A percentile compares a stretch with the other conserved stretches of the same genome.
Conservation (phyloP, 495 filamentous ascomycete species). For the Xylaria longipes region DNA sequence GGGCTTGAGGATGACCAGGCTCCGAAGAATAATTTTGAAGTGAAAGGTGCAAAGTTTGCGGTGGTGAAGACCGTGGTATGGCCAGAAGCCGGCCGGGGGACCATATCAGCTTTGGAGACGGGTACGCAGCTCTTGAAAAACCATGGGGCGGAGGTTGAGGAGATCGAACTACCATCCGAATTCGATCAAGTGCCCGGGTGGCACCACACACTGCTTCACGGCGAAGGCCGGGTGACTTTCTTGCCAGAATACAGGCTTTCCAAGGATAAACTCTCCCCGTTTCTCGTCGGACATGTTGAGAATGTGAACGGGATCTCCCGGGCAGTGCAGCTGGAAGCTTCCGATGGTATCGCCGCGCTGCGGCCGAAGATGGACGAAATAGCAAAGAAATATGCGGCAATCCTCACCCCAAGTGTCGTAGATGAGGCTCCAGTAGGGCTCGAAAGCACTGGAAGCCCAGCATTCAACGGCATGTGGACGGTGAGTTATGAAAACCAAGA, state of each 20-base stretch:
- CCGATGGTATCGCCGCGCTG: conserved; percentile 52
- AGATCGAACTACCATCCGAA: conserved; percentile 52
- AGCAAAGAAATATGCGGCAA: conserved; percentile 51
- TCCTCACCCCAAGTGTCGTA: conserved; percentile 55
- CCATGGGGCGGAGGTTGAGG: conserved; percentile 53
- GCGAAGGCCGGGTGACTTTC: conserved; percentile 53
- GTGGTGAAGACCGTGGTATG: conserved; percentile 56
- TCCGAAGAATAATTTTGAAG: conserved; percentile 31
- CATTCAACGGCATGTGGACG: conserved; percentile 47
- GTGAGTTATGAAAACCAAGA: conserved; percentile 24
- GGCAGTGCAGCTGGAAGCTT: conserved; percentile 49
- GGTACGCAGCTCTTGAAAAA: conserved; percentile 46
- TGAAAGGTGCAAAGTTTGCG: conserved; percentile 54
- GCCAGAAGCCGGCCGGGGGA: conserved; percentile 55
- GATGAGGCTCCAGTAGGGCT: conserved; percentile 58
- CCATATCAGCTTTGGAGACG: conserved; percentile 49
- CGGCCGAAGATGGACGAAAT: conserved; percentile 55
- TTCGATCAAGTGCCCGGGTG: conserved; percentile 51
- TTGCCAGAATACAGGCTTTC: conserved; percentile 52
- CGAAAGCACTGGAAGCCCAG: conserved; percentile 52
- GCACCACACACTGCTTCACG: conserved; percentile 47
- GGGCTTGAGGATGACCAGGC: conserved; percentile 53
- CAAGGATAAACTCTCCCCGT: conserved; percentile 47
- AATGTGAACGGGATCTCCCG: conserved; percentile 45
- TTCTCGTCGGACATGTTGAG: conserved; percentile 52